Conservation (phyloP, 768 basidiomycete genomes). For the Tylopilus cervinicoccineus region DNA sequence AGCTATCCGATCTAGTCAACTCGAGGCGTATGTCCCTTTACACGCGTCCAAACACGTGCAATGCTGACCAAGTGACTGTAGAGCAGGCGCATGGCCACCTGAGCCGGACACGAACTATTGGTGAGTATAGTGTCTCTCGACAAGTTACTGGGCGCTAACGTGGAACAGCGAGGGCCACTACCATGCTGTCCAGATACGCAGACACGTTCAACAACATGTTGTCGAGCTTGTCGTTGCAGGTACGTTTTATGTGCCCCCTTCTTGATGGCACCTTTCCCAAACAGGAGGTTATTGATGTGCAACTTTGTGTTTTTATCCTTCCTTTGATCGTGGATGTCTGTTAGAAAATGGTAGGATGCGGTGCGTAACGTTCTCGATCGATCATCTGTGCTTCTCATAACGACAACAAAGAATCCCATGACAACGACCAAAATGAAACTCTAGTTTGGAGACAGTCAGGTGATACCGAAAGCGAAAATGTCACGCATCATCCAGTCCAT, state of each 20-base stretch:
- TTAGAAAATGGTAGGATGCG: slow-evolving; percentile 46
- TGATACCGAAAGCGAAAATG: slow-evolving; percentile 62
- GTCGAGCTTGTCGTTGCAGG: slow-evolving; percentile 72
- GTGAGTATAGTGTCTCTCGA: slow-evolving; percentile 34
- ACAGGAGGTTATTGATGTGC: slow-evolving; percentile 12
- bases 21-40: slow-evolving; percentile 59
- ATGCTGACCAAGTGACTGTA: slow-evolving; percentile 25
- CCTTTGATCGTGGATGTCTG: not conserved
- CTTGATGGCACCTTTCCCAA: slow-evolving; percentile 9
- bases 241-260: slow-evolving; percentile 35
- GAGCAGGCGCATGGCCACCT: slow-evolving; percentile 73
- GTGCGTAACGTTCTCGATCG: slow-evolving; percentile 38
- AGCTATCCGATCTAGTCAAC: slow-evolving; percentile 66
- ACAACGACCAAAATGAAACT: slow-evolving; percentile 8
- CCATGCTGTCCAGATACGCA: slow-evolving; percentile 63
- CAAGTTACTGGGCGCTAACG: slow-evolving; percentile 9
- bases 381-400: slow-evolving; percentile 1
- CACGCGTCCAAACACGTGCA: not conserved
- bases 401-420: not conserved
- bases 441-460: slow-evolving; percentile 78
- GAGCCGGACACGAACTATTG: slow-evolving; percentile 72
- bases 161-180: slow-evolving; percentile 60
- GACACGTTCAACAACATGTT: slow-evolving; percentile 61
- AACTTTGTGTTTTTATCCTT: not conserved
- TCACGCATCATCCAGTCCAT: slow-evolving; percentile 68